phyloP scores from a whole-genome alignment of 139 green algal species.

The Marvania coccoides region DNA sequence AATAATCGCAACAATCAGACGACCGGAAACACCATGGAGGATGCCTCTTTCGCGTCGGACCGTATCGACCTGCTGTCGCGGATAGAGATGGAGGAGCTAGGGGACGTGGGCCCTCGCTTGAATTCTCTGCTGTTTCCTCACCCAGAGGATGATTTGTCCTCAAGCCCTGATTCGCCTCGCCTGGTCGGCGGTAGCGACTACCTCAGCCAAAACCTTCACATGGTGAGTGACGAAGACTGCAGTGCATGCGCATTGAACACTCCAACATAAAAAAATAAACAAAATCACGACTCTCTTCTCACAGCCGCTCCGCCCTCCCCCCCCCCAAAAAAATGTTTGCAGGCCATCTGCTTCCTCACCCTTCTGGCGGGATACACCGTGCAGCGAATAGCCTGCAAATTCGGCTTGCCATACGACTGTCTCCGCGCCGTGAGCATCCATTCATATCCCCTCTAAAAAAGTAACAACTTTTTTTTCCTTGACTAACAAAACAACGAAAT shows the following conservation, averaged over 20 bases:
- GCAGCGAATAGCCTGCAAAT: constrained; percentile 4
- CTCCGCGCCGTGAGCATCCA: neutral
- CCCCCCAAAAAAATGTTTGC: no score
- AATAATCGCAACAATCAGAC: neutral
- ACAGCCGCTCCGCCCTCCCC: no score
- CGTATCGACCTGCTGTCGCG: neutral
- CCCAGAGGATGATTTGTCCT: neutral
- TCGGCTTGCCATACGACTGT: constrained; percentile 5
- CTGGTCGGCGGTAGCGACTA: neutral
- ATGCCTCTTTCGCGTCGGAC: neutral
- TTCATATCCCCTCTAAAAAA: neutral
- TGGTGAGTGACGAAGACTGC: no score
- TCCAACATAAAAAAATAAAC: no score
- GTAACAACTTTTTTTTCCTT: neutral
- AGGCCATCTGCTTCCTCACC: constrained; percentile 2
- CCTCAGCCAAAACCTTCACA: neutral
- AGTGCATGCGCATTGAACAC: no score
- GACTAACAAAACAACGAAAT: no score
- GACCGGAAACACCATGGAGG: neutral
- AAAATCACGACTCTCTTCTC: no score
- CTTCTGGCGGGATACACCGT: constrained; percentile 9
- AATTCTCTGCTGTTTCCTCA: neutral
- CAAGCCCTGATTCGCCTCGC: neutral
- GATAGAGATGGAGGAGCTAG: neutral
- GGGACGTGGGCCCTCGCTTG: neutral